Evolutionary conservation across 441 rosid genomes (phyloP).

Genomic region (Biscutella laevigata): DNA sequence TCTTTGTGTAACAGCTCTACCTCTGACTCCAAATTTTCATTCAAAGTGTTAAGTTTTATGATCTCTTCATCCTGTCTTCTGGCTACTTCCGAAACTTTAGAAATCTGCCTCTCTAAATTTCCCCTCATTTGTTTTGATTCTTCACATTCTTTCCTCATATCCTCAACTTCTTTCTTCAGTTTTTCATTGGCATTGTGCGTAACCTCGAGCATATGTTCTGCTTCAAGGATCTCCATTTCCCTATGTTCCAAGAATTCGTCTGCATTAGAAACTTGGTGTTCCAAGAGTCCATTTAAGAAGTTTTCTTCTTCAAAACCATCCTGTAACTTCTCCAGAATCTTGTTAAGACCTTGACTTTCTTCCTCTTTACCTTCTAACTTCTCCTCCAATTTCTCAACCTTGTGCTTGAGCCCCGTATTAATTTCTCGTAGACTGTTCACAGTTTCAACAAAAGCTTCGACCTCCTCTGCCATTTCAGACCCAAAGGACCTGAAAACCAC

Average conservation of each 20-base stretch:
- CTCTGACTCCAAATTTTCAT: conserved; percentile 45
- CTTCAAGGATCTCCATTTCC: conserved; percentile 48
- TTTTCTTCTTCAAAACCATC: conserved; percentile 45
- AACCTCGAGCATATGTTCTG: conserved; percentile 53
- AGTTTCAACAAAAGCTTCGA: conserved; percentile 37
- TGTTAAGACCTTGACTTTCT: conserved; percentile 42
- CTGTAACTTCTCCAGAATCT: conserved; percentile 43
- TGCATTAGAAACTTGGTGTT: conserved; percentile 37
- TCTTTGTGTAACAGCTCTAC: conserved; percentile 38
- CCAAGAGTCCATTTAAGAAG: conserved; percentile 49
- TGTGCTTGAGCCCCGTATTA: conserved; percentile 34
- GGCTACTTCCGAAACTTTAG: conserved; percentile 33
- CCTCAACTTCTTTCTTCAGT: conserved; percentile 46
- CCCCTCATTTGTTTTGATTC: conserved; percentile 33
- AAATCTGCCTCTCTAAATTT: conserved; percentile 37
- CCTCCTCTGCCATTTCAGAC: conserved; percentile 51
- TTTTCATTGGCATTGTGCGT: conserved; percentile 39
- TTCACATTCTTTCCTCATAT: conserved; percentile 45
- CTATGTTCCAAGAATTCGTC: conserved; percentile 51
- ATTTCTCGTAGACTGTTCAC: conserved; percentile 28
- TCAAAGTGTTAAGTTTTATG: conserved; percentile 38
- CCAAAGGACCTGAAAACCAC: conserved; percentile 50
- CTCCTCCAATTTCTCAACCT: conserved; percentile 39
- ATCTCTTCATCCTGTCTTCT: conserved; percentile 46
- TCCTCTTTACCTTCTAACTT: conserved; percentile 43